Evolutionary conservation across 208 protist species (phyloP).

Genomic region (Acanthamoeba royreba): DNA sequence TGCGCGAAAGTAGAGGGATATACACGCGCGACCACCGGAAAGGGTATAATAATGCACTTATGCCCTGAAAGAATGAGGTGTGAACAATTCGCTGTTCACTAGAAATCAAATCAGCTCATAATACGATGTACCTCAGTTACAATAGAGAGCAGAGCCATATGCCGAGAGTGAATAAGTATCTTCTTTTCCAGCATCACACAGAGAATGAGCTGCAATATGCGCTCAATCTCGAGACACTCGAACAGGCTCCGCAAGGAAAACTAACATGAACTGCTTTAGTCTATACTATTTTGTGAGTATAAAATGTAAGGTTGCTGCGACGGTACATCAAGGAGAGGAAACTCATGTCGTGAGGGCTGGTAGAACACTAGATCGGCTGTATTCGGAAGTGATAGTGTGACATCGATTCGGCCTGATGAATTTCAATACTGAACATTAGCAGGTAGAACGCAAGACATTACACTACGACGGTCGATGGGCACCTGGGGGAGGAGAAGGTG

Average conservation of each 20-base stretch:
- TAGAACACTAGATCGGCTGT: background rate
- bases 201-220: background rate
- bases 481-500: background rate
- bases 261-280: no score
- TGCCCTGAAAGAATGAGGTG: background rate
- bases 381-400: background rate
- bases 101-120: background rate
- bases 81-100: background rate
- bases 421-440: background rate
- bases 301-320: background rate
- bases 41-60: background rate
- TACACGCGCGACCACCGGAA: background rate
- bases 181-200: conserved; percentile 15
- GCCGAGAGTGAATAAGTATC: background rate
- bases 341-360: background rate
- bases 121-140: background rate
- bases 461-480: background rate
- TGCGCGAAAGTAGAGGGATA: background rate
- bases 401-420: background rate
- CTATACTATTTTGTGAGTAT: background rate
- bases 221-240: background rate
- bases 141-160: background rate
- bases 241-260: conserved; percentile 1
- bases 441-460: background rate
- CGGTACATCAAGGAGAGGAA: background rate